Evolutionary conservation across 495 filamentous ascomycete genomes (phyloP), one percentile per base, ranked within the genome.

Genomic region (Penicillium herquei): DNA sequence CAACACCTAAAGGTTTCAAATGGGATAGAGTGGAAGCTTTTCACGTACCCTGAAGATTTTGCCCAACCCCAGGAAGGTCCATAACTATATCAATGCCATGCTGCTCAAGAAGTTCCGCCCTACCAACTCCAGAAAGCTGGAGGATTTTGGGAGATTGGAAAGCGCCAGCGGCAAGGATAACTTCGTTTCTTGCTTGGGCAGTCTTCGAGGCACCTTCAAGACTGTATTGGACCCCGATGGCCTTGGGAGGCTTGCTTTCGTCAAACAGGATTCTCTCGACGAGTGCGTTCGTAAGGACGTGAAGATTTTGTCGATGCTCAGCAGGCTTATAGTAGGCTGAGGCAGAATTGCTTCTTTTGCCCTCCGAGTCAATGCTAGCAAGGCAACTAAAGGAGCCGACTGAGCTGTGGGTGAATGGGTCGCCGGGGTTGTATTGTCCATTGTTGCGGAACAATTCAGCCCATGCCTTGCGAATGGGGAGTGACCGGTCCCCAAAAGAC

Each of bases 61-160:
- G 64, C 0, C 80, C 80, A 12, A 82, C 74, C 1, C 57, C 70
- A 0, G 51, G 55, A 51, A 73, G 74, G 7, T 66, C 64, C 8
- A 79, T 65, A 31, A 59, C 58, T 18, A 65, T 63, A 34, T 71
- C 51, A 35, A 79, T 75, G 6, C 73, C 74, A 6, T 62, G 60
- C 0, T 55, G 52, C 14, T 62, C 39, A 3, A 75, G 64, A 3
- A 73, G 41, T 7, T 45, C 50, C 0, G 57, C 54, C 10, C 68
- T 56, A 0, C 84, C 84, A 21, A 86, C 71, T 3, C 84, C 84
- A 5, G 81, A 85, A 2, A 85, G 62, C 59, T 85, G 78, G 0
- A 87, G 73, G 4, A 86, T 51, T 61, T 86, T 77, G 0, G 81
- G 80, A 0, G 78, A 76, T 40, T 81, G 69, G 30, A 84, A 55